Conservation (phyloP, 768 basidiomycete species). For the Krasilnikovozyma curviuscula region DNA sequence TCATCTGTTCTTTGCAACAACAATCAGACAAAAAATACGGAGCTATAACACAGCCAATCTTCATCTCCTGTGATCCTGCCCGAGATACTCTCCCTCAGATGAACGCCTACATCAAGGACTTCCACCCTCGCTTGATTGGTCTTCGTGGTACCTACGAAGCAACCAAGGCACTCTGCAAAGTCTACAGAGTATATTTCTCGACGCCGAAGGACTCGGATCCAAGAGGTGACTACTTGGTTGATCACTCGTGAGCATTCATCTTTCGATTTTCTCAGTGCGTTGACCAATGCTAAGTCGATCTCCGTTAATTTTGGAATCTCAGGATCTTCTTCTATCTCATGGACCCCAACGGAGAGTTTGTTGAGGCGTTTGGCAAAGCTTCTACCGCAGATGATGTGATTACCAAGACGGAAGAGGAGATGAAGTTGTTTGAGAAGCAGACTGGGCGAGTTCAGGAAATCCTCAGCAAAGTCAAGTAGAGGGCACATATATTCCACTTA, state of each 20-base stretch:
- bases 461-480: no score
- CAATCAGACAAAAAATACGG: slow-evolving; percentile 47
- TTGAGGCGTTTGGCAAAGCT: slow-evolving; percentile 87
- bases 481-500: no score
- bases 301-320: slow-evolving; percentile 26
- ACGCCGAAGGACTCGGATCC: slow-evolving; percentile 60
- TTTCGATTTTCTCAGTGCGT: neutral
- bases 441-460: no score
- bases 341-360: slow-evolving; percentile 84
- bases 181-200: slow-evolving; percentile 95
- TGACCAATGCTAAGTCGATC: neutral
- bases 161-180: slow-evolving; percentile 75
- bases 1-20: neutral
- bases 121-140: slow-evolving; percentile 76
- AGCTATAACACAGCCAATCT: slow-evolving; percentile 59
- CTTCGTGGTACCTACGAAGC: slow-evolving; percentile 68
- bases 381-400: slow-evolving; percentile 47
- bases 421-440: slow-evolving; percentile 26
- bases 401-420: slow-evolving; percentile 26
- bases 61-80: slow-evolving; percentile 92
- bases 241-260: slow-evolving; percentile 30
- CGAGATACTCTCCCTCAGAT: slow-evolving; percentile 46
- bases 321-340: slow-evolving; percentile 96
- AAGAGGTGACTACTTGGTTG: slow-evolving; percentile 82
- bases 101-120: slow-evolving; percentile 42